Percentiles rank a stretch among this genome's conserved stretches.
Evolutionary conservation across 108 stramenopile species (phyloP).

Genomic region (Seminavis robusta): DNA sequence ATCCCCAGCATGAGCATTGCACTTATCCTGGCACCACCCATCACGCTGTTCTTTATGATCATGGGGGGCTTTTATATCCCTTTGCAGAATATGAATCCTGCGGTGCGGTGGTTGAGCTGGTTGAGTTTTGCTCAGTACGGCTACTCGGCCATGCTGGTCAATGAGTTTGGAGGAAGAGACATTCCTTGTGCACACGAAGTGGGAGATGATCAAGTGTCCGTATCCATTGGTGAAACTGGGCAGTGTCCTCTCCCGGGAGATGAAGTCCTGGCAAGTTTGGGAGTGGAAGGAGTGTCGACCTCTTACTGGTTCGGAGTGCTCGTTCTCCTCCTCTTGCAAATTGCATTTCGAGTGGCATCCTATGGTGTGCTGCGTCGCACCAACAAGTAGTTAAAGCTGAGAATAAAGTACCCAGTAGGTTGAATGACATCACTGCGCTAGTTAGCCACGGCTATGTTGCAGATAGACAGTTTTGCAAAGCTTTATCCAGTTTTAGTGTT

Average conservation of each 20-base stretch:
- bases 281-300: conserved; percentile 49
- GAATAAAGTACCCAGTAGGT: too few species aligned
- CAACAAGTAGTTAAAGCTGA: conserved; percentile 12
- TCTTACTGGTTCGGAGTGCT: conserved; percentile 68
- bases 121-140: conserved; percentile 71
- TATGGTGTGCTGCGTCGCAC: conserved; percentile 39
- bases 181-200: conserved; percentile 43
- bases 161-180: conserved; percentile 56
- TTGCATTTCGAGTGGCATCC: conserved; percentile 32
- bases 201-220: conserved; percentile 5
- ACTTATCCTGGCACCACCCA: conserved; percentile 55
- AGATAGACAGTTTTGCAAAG: too few species aligned
- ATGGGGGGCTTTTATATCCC: conserved; percentile 80
- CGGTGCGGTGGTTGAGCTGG: conserved; percentile 58
- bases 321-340: conserved; percentile 40
- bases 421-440: too few species aligned
- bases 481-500: too few species aligned
- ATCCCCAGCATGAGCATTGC: conserved; percentile 57
- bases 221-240: conserved; percentile 26
- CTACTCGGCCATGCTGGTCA: conserved; percentile 65
- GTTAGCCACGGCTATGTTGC: too few species aligned
- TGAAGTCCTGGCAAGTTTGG: conserved; percentile 43
- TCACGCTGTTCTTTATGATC: conserved; percentile 70
- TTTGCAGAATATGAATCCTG: conserved; percentile 42
- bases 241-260: conserved; percentile 68